phyloP scores from a whole-genome alignment of 2,329 filamentous ascomycete genomes.

The Thielaviopsis ethacetica region DNA sequence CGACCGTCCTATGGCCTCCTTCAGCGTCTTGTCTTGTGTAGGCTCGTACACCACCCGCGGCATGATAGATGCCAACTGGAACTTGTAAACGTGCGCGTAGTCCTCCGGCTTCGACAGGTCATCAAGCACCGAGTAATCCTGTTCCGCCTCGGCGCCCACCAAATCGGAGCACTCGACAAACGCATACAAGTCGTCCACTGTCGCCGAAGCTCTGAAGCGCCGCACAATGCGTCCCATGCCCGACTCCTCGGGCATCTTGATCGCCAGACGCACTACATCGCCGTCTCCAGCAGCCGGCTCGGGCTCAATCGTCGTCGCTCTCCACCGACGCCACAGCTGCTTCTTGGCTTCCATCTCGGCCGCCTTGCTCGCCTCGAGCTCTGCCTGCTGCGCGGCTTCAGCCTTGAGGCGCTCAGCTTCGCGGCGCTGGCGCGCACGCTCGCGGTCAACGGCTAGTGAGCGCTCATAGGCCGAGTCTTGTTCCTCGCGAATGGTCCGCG shows the following conservation, averaged over 20 bases:
- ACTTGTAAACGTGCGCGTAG: constrained; percentile 72
- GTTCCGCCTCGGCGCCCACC: constrained; percentile 23
- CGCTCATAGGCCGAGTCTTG: constrained; percentile 91
- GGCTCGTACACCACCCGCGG: constrained; percentile 68
- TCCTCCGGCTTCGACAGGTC: constrained; percentile 34
- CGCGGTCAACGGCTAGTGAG: constrained; percentile 72
- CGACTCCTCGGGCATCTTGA: constrained; percentile 42
- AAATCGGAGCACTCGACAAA: constrained; percentile 84
- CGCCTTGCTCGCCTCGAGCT: constrained; percentile 45
- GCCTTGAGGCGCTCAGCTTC: constrained; percentile 51
- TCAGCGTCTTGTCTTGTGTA: constrained; percentile 47
- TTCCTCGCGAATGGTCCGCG: constrained; percentile 66
- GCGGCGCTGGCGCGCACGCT: constrained; percentile 58
- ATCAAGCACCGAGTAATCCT: constrained; percentile 18
- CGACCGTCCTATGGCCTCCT: constrained; percentile 60
- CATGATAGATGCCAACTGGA: constrained; percentile 71
- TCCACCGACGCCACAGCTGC: constrained; percentile 67
- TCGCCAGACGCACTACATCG: constrained; percentile 54
- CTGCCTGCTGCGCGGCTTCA: constrained; percentile 43
- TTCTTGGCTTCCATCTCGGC: constrained; percentile 27
- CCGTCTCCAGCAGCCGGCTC: constrained; percentile 51
- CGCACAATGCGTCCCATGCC: constrained; percentile 62
- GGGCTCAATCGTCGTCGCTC: constrained; percentile 45
- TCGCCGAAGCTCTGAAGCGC: constrained; percentile 51
- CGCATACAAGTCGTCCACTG: constrained; percentile 80